Evolutionary conservation across 345 rosid species (phyloP).

Genomic region (Pugionium dolabratum): DNA sequence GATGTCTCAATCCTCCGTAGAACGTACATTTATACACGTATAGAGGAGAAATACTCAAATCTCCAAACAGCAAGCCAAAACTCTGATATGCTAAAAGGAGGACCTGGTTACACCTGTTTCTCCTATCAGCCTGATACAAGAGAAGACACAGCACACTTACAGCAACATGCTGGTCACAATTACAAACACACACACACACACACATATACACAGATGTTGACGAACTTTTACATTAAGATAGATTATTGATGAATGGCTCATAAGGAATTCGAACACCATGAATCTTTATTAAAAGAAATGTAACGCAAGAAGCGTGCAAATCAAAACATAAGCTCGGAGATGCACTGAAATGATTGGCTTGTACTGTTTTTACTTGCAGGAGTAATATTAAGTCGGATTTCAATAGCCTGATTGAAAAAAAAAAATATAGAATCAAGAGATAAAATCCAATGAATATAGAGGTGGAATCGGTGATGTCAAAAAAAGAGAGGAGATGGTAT

Average conservation of each 20-base stretch:
- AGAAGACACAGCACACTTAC: constrained; percentile 6
- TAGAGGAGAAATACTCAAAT: constrained; percentile 79
- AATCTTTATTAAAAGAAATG: background rate
- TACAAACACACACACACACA: background rate
- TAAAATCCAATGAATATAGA: constrained; percentile 9
- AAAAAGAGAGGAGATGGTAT: background rate
- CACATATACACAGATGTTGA: constrained; percentile 3
- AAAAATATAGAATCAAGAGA: background rate
- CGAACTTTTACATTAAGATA: constrained; percentile 5
- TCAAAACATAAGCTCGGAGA: constrained; percentile 9
- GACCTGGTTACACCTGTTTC: constrained; percentile 48
- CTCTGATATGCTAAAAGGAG: constrained; percentile 82
- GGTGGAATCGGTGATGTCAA: background rate
- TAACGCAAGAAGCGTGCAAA: background rate
- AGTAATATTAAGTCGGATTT: constrained; percentile 19
- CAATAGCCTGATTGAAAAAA: background rate
- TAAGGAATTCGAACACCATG: no score
- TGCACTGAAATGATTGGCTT: background rate
- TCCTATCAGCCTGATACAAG: constrained; percentile 61
- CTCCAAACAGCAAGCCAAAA: constrained; percentile 77
- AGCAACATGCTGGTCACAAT: background rate
- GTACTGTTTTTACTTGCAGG: background rate
- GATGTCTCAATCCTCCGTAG: constrained; percentile 59
- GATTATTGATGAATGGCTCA: background rate
- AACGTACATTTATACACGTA: constrained; percentile 80